Percentiles rank a stretch among this genome's conserved stretches.
Conservation (phyloP, 1,284 basidiomycete species). For the Cutaneotrichosporon sp. region DNA sequence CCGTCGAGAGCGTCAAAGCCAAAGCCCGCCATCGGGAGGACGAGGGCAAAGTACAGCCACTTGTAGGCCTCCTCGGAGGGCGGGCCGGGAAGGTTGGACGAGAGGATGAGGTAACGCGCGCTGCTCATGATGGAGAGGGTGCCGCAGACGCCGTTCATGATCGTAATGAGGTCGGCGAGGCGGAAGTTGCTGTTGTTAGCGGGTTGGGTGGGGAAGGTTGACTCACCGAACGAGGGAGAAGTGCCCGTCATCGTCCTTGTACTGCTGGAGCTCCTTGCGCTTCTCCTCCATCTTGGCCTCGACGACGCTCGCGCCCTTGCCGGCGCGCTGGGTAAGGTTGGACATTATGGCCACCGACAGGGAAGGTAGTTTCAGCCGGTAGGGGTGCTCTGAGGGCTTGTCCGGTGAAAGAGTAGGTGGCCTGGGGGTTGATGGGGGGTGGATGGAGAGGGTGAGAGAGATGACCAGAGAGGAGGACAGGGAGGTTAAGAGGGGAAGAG, state of each 20-base stretch:
- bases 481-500: neutral
- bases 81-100: constrained; percentile 63
- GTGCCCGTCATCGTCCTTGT: constrained; percentile 84
- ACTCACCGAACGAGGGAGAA: constrained; percentile 91
- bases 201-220: neutral
- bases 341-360: constrained; percentile 1
- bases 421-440: no score
- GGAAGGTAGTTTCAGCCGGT: neutral
- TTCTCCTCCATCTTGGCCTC: constrained; percentile 48
- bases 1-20: constrained; percentile 98
- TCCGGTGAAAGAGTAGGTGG: neutral
- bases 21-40: constrained; percentile 89
- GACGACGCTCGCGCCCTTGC: neutral
- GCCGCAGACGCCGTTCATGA: constrained; percentile 99
- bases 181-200: constrained; percentile 13
- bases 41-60: constrained; percentile 77
- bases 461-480: neutral
- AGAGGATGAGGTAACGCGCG: constrained; percentile 82
- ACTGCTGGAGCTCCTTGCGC: constrained; percentile 70
- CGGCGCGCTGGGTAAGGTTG: constrained; percentile 4
- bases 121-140: constrained; percentile 89
- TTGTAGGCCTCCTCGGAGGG: constrained; percentile 40
- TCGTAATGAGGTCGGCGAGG: constrained; percentile 18
- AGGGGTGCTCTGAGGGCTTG: neutral
- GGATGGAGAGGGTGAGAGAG: neutral